Evolutionary conservation across 345 rosid genomes (phyloP).

Genomic region (Pistacia vera): DNA sequence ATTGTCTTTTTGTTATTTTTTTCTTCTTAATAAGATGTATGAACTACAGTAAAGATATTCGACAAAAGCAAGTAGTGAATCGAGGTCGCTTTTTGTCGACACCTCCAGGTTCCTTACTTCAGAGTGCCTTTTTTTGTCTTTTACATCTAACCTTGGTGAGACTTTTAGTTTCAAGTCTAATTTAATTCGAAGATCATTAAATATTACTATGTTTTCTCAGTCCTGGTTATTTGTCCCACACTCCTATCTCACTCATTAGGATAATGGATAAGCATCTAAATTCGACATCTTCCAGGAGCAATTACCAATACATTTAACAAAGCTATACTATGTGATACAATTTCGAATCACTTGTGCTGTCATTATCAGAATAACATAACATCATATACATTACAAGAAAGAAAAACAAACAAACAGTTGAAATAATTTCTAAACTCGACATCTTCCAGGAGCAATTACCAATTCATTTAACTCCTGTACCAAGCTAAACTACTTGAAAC

Average conservation of each 20-base stretch:
- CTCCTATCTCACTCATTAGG: not conserved
- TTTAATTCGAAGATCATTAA: not conserved
- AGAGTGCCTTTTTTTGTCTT: conserved; percentile 4
- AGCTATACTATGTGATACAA: not conserved
- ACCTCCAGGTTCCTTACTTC: not conserved
- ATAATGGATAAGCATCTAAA: conserved; percentile 1
- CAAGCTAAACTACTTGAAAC: too few species aligned
- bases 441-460: not conserved
- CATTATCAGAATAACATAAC: not conserved
- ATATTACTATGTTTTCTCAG: not conserved
- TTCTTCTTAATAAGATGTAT: not conserved
- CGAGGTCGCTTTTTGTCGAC: not conserved
- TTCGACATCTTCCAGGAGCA: not conserved
- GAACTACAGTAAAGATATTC: not conserved
- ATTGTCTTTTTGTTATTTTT: not conserved
- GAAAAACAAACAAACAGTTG: not conserved
- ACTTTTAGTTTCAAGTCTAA: not conserved
- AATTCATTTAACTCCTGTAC: not conserved
- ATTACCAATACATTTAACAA: not conserved
- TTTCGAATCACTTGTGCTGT: not conserved
- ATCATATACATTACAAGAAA: not conserved
- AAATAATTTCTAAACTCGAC: not conserved
- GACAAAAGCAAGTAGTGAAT: not conserved
- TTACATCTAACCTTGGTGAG: not conserved
- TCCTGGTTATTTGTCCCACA: not conserved